Conservation (phyloP, 495 filamentous ascomycete species). For the Annulohypoxylon stygium region DNA sequence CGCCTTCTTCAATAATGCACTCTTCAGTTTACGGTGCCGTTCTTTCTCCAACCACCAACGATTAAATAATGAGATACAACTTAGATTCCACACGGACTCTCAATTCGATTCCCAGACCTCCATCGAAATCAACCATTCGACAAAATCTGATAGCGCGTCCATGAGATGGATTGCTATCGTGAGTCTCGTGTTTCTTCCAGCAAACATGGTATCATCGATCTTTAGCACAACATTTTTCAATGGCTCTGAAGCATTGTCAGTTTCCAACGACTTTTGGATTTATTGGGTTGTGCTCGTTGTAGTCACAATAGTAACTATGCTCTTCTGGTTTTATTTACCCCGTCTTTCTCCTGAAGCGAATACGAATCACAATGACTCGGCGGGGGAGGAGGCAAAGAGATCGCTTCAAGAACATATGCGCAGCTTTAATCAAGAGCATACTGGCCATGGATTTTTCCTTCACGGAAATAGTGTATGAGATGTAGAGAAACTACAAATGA, state of each 20-base stretch:
- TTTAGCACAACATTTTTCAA: conserved; percentile 4
- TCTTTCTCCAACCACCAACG: not conserved
- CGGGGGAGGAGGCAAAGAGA: not conserved
- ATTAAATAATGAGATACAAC: conserved; percentile 8
- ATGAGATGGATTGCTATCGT: conserved; percentile 15
- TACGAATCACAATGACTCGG: not conserved
- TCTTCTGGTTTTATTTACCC: conserved; percentile 7
- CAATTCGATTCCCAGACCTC: conserved; percentile 3
- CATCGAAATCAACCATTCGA: not conserved
- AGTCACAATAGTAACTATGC: not conserved
- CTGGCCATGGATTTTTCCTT: not conserved
- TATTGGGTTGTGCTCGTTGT: conserved; percentile 7
- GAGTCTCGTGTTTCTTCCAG: conserved; percentile 13
- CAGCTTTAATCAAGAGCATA: not conserved
- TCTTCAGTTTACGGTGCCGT: conserved; percentile 4
- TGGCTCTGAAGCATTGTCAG: not conserved
- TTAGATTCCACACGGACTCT: conserved; percentile 6
- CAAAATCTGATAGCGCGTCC: conserved; percentile 5
- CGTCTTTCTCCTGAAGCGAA: not conserved
- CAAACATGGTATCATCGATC: conserved; percentile 2
- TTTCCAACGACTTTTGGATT: conserved; percentile 3
- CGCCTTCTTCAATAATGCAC: conserved; percentile 1
- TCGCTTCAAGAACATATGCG: not conserved
- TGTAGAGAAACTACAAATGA: not conserved
- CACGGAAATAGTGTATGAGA: not conserved